A percentile compares a stretch with the other conserved stretches of the same genome.
phyloP scores from a whole-genome alignment of 768 basidiomycete species.

The Piloderma croceum region DNA sequence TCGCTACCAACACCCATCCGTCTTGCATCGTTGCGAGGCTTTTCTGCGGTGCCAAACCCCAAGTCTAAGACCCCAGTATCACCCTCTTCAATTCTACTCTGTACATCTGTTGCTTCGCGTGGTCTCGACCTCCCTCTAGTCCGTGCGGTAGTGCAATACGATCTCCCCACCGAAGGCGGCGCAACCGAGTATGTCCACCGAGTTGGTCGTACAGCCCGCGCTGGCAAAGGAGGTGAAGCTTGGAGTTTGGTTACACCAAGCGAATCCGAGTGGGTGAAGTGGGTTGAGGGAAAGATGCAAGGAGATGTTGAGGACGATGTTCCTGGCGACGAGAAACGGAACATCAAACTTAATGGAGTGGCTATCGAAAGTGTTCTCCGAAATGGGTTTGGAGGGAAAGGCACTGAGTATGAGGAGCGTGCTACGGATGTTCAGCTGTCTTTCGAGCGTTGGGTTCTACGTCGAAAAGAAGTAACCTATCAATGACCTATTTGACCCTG shows the following conservation, averaged over 20 bases:
- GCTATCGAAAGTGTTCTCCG: conserved; percentile 66
- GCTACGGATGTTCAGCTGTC: conserved; percentile 95
- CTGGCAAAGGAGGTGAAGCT: conserved; percentile 91
- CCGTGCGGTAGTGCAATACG: conserved; percentile 91
- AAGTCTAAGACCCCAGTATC: conserved; percentile 25
- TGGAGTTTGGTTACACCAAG: conserved; percentile 89
- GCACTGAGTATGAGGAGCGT: conserved; percentile 74
- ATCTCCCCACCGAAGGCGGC: conserved; percentile 95
- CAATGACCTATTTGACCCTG: conserved; percentile 2
- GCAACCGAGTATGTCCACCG: conserved; percentile 95
- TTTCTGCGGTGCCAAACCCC: conserved; percentile 47
- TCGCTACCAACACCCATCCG: conserved; percentile 80
- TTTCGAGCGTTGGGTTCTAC: conserved; percentile 91
- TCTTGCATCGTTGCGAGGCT: conserved; percentile 75
- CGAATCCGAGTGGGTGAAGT: conserved; percentile 85
- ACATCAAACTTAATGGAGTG: conserved; percentile 51
- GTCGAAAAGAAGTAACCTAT: conserved; percentile 52
- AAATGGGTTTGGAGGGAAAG: conserved; percentile 82
- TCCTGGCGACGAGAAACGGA: conserved; percentile 28
- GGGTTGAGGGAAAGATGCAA: conserved; percentile 82
- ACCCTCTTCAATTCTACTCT: conserved; percentile 72
- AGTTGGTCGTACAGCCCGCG: conserved; percentile 94
- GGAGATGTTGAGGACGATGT: conserved; percentile 32
- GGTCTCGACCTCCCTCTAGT: conserved; percentile 95
- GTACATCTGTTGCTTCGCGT: conserved; percentile 97